Evolutionary conservation across 23 red algal genomes (phyloP).

Genomic region (Rhodosorus marinus): DNA sequence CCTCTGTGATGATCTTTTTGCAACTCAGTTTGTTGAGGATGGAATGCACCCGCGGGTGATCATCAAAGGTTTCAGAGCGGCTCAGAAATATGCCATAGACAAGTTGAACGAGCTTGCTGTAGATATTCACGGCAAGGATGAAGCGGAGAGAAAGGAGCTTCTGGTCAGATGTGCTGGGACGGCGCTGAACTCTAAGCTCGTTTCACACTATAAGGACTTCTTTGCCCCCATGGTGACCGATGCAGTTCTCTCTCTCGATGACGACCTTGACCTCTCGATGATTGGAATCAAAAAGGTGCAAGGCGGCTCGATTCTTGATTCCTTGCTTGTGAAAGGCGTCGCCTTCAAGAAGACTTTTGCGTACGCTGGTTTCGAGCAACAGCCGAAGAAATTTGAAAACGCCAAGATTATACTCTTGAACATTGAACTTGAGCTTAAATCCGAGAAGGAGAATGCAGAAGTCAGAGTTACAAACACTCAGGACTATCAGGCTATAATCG

Average conservation of each 20-base stretch:
- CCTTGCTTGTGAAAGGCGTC: constrained; percentile 67
- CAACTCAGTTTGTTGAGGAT: constrained; percentile 76
- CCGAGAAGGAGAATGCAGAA: constrained; percentile 99
- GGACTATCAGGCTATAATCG: constrained; percentile 91
- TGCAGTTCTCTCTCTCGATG: constrained; percentile 78
- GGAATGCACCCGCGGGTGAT: constrained; percentile 75
- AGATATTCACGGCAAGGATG: constrained; percentile 47
- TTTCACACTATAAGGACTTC: constrained; percentile 70
- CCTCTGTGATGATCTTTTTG: too few species aligned
- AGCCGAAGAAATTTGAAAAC: constrained; percentile 86
- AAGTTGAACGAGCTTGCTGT: constrained; percentile 36
- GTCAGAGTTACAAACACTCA: constrained; percentile 66
- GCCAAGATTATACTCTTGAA: constrained; percentile 88
- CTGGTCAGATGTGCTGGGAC: constrained; percentile 73
- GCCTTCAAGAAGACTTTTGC: constrained; percentile 99
- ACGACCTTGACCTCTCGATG: constrained; percentile 72
- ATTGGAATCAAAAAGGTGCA: constrained; percentile 91
- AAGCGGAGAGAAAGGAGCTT: constrained; percentile 16
- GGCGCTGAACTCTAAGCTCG: constrained; percentile 79
- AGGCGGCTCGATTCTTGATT: constrained; percentile 61
- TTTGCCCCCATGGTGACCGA: constrained; percentile 88
- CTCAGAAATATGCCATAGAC: constrained; percentile 18
- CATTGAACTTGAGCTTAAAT: constrained; percentile 89
- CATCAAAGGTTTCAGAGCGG: constrained; percentile 53
- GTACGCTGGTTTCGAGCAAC: constrained; percentile 99